phyloP scores from a whole-genome alignment of 768 basidiomycete species.

The Trametes sanguinea region DNA sequence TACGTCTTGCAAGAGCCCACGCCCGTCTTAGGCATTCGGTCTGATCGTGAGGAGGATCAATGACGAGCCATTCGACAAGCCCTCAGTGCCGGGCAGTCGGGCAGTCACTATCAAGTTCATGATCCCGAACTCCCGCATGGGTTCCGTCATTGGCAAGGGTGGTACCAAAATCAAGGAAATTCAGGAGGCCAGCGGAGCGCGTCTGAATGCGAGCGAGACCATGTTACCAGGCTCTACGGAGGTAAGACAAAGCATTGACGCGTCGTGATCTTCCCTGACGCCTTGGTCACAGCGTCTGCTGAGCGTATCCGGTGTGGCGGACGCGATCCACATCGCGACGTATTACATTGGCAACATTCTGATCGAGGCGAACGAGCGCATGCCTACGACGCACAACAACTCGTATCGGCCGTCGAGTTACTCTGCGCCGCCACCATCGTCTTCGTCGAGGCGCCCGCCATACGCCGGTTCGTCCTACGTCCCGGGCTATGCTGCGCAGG shows the following conservation, averaged over 20 bases:
- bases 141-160: constrained; percentile 96
- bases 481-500: constrained; percentile 59
- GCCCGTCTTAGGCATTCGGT: constrained; percentile 79
- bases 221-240: constrained; percentile 99
- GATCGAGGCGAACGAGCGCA: constrained; percentile 86
- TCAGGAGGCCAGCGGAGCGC: constrained; percentile 95
- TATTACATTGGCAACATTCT: constrained; percentile 99
- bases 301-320: constrained; percentile 97
- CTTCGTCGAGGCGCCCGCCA: constrained; percentile 42
- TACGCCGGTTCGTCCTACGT: constrained; percentile 63
- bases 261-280: constrained; percentile 6
- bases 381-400: constrained; percentile 62
- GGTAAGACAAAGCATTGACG: constrained; percentile 48
- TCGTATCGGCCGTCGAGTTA: constrained; percentile 66
- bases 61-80: constrained; percentile 97
- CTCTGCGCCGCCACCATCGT: constrained; percentile 27
- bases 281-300: constrained; percentile 76
- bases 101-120: constrained; percentile 99
- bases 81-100: constrained; percentile 95
- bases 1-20: not conserved
- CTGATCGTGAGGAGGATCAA: constrained; percentile 98
- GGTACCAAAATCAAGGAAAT: constrained; percentile 99
- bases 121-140: constrained; percentile 99
- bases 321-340: constrained; percentile 98
- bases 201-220: constrained; percentile 94